phyloP scores from a whole-genome alignment of 495 filamentous ascomycete species.

The Aspergillus coremiiformis region DNA sequence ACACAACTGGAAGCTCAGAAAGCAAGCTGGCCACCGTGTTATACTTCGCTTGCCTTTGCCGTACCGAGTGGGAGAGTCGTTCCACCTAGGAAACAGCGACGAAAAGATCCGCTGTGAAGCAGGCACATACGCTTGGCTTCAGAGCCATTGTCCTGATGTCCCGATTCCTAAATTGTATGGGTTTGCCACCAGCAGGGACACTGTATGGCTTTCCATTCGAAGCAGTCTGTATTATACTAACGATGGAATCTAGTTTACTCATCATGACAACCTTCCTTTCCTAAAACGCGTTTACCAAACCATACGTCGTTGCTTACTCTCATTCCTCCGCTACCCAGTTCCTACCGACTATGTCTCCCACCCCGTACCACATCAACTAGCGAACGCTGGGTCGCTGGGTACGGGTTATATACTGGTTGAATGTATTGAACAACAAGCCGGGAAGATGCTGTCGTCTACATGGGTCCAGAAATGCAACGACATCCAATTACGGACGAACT shows the following conservation, averaged over 20 bases:
- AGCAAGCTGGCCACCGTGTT: slow-evolving; percentile 10
- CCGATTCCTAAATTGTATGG: no score
- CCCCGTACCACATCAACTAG: background rate
- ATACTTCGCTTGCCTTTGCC: slow-evolving; percentile 31
- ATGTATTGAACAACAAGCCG: background rate
- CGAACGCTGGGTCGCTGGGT: background rate
- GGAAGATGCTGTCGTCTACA: no score
- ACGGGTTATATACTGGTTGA: background rate
- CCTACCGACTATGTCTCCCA: background rate
- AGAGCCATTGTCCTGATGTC: no score
- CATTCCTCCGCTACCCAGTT: background rate
- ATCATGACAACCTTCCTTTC: background rate
- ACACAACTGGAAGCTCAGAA: background rate
- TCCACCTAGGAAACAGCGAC: slow-evolving; percentile 27
- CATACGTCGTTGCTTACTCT: background rate
- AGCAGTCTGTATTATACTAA: no score
- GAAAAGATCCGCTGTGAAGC: no score
- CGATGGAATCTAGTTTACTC: background rate
- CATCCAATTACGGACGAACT: no score
- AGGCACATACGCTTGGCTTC: no score
- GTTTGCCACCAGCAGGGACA: background rate
- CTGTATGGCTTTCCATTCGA: no score
- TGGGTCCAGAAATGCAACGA: no score
- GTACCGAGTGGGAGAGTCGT: slow-evolving; percentile 25
- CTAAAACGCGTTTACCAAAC: background rate